These are phyloP conservation scores for Escovopsis weberi DNA, from an alignment of 2,329 filamentous ascomycete species.

Conservation along the genomic window DNA sequence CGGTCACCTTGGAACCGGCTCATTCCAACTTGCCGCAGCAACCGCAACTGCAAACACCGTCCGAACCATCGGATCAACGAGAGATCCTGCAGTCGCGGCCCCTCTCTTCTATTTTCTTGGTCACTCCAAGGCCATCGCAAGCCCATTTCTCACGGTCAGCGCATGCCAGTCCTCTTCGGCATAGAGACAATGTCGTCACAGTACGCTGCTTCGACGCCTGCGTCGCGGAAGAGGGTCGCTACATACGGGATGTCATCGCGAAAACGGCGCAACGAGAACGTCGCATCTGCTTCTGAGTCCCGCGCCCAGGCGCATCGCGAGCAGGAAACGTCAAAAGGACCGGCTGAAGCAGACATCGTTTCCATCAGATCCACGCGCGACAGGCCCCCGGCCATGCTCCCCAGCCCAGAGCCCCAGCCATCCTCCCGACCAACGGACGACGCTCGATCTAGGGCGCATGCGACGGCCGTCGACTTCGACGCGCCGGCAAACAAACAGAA, in stretches of 20 bases:
- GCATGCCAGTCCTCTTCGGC: not conserved
- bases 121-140: no score
- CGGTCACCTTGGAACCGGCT: no score
- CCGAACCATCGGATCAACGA: no score
- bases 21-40: no score
- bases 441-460: not conserved
- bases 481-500: not conserved
- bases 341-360: not conserved
- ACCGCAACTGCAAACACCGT: no score
- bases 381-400: not conserved
- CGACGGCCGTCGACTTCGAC: not conserved
- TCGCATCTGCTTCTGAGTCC: not conserved
- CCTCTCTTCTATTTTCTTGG: no score
- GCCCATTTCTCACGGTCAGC: no score
- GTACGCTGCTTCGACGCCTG: conserved; percentile 9
- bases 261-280: conserved; percentile 6
- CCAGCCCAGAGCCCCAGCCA: not conserved
- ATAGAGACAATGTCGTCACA: conserved; percentile 8
- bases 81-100: no score
- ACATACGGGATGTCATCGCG: conserved; percentile 16
- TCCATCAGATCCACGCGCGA: not conserved
- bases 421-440: not conserved
- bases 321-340: not conserved
- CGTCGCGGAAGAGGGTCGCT: conserved; percentile 11
- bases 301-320: not conserved